Conservation (phyloP, 2,329 filamentous ascomycete species). For the Colletotrichum noveboracense region DNA sequence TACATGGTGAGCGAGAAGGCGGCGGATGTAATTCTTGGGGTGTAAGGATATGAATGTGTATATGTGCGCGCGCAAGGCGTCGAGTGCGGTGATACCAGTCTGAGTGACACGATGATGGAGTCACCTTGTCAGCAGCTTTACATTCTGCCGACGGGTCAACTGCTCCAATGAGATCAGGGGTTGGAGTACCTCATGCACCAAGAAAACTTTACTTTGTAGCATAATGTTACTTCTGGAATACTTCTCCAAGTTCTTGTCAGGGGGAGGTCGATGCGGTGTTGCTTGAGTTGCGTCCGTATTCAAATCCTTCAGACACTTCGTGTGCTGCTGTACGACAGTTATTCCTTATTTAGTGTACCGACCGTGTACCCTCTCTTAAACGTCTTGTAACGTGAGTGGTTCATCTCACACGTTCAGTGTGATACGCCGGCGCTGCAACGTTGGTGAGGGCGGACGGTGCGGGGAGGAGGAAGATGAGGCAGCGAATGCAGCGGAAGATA, state of each 20-base stretch:
- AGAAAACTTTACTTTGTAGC: background rate
- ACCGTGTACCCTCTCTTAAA: background rate
- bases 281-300: background rate
- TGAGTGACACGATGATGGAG: background rate
- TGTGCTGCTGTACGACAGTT: background rate
- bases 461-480: background rate
- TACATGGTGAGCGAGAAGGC: conserved; percentile 66
- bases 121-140: background rate
- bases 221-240: background rate
- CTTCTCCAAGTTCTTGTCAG: background rate
- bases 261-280: background rate
- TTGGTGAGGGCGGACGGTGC: background rate
- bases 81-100: background rate
- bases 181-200: background rate
- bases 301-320: background rate
- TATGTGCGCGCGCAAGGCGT: background rate
- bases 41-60: background rate
- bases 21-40: conserved; percentile 22
- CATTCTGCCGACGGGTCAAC: background rate
- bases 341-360: background rate
- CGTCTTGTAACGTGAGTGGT: background rate
- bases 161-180: background rate
- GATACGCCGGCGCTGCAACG: background rate
- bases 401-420: background rate
- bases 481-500: background rate